Percentiles rank a stretch among this genome's conserved stretches.
These are phyloP conservation scores for Calonectria multiphialidica DNA, from an alignment of 2,329 filamentous ascomycete genomes.

Conservation along the genomic window DNA sequence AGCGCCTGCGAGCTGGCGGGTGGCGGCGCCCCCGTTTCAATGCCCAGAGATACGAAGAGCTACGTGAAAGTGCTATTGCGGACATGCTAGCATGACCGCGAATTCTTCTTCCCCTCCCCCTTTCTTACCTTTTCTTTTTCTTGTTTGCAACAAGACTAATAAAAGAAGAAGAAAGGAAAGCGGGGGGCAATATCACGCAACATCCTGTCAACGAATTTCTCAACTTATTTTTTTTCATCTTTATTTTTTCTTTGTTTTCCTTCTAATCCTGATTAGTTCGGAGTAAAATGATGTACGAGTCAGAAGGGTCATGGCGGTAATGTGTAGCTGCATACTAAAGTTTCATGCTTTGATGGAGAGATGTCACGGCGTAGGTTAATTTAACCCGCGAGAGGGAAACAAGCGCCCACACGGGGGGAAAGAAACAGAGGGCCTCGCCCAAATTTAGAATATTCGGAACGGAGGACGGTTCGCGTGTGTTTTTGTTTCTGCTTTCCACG, in stretches of 20 bases:
- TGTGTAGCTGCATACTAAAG: neutral
- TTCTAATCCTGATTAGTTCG: neutral
- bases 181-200: neutral
- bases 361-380: neutral
- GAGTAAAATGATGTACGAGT: slow-evolving; percentile 8
- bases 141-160: neutral
- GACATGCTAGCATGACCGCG: slow-evolving; percentile 54
- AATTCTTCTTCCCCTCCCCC: neutral
- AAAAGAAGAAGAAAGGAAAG: neutral
- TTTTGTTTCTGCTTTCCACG: neutral
- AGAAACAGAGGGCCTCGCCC: neutral
- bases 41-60: slow-evolving; percentile 62
- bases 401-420: no score
- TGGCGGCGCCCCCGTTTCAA: slow-evolving; percentile 71
- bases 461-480: neutral
- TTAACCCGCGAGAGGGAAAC: neutral
- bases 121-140: neutral
- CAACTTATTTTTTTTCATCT: neutral
- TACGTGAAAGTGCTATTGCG: slow-evolving; percentile 63
- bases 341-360: neutral
- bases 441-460: neutral
- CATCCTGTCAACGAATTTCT: neutral
- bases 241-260: neutral
- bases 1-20: slow-evolving; percentile 64
- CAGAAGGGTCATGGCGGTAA: slow-evolving; percentile 2